Base-by-base conservation (phyloP, 169 alveolate species). In the Blepharisma undulans region DNA sequence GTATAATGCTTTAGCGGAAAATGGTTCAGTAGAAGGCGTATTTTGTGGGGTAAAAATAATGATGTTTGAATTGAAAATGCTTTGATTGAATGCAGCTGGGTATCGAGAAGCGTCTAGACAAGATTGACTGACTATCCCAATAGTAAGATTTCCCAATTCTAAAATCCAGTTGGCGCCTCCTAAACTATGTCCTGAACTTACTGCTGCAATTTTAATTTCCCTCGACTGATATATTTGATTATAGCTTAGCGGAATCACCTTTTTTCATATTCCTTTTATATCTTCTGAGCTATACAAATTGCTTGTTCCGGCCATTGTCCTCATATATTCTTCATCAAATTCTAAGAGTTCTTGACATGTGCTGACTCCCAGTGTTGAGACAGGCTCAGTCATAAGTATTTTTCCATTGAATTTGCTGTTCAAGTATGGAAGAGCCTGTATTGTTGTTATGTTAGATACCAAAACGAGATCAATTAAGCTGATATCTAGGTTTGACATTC, bases 351-450 rank as follows among this genome's bases (percentile, higher is more conserved):
- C 89, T 59, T 82, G 34, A 60, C 89, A 82, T 22, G 36, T 4
- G n/a, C 89, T 48, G 29, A 12, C 33, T 3, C 89, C 89, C 5
- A 82, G 76, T 22, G 34, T 21, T 34, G 89, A 34, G 16, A 82
- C 77, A 82, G 89, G 89, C 33, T 82, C 89, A 34, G 89, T 82
- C 89, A 82, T 82, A 22, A 82, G 76, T 0, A 82, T 60, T 82
- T 82, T 82, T 10, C 89, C 89, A 16, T 22, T 21, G 18, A 82
- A 82, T 22, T 60, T 60, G 22, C 36, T 22, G 72, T 59, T 36
- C 12, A 82, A 16, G 36, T 36, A 82, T 0, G 89, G 89, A 2
- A 82, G 36, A 30, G 89, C 74, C 12, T 72, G 27, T 1, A 82
- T n/a, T 32, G 77, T 34, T 1, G 34, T 36, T 21, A 27, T 32